Evolutionary conservation across 2,329 filamentous ascomycete genomes (phyloP).

Genomic region (Berkeleyomyces rouxiae): DNA sequence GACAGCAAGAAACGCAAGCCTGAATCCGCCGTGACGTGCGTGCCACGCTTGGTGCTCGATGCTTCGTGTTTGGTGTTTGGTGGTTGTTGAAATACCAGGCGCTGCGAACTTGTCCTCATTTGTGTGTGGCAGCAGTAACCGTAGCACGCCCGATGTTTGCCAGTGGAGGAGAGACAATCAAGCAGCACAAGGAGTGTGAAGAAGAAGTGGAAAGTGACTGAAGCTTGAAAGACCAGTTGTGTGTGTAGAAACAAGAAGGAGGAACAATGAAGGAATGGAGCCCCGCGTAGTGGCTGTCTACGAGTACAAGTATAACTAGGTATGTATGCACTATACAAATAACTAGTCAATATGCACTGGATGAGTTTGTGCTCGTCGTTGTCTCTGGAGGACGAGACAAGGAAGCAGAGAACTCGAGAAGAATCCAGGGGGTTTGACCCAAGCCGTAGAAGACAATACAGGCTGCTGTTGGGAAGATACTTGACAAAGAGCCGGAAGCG

Average conservation of each 20-base stretch:
- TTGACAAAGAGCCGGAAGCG: neutral
- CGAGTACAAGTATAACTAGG: no score
- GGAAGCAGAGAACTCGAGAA: no score
- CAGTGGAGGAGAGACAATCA: neutral
- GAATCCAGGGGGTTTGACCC: no score
- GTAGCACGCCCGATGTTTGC: no score
- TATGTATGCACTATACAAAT: no score
- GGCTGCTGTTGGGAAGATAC: neutral
- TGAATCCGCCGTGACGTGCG: neutral
- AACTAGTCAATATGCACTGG: no score
- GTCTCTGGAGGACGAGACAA: no score
- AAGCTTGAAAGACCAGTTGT: no score
- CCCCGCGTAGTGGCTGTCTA: neutral
- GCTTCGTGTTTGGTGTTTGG: neutral
- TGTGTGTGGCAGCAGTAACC: no score
- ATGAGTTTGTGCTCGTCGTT: no score
- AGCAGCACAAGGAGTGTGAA: neutral
- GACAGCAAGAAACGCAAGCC: neutral
- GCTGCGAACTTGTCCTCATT: no score
- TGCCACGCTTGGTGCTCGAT: neutral
- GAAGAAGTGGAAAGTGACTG: neutral
- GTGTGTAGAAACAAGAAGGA: neutral
- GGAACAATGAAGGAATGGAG: neutral
- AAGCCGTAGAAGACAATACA: no score
- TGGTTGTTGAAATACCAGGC: neutral